Base-by-base conservation (phyloP, 805 yeast species). In the Yarrowia deformans region DNA sequence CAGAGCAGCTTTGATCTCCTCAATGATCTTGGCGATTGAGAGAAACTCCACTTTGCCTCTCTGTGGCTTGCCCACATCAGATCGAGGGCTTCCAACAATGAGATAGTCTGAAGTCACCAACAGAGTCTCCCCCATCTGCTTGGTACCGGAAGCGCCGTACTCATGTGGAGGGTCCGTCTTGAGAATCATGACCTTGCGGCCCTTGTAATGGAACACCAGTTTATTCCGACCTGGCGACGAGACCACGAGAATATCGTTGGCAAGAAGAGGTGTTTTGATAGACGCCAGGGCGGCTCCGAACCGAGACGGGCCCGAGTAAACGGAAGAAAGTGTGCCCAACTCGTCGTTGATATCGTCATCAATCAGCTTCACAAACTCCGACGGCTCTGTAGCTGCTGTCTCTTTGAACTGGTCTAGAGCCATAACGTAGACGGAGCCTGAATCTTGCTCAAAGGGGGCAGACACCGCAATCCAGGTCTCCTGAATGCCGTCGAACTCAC, bases 381-480 rank as follows among this genome's bases (percentile, higher is more conserved):
- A 32, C 3, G 60, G 60, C 14, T 54, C 60, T 3, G 60, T 54
- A 14, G 45, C 60, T 0, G 60, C 34, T 8, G 45, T 39, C 14
- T 54, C 70, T 16, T 49, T 29, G 16, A 67, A 40, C 29, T 69
- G 67, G 9, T 49, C 69, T 16, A 67, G 19, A 10, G 50, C 61
- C 52, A 63, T 63, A 13, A 50, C 60, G 29, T 42, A 42, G 6
- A 50, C 55, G 5, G 67, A 34, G 23, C 55, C 61, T 0, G 40
- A 66, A 8, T 67, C 40, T 10, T 69, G 54, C 69, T 85, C 88
- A 69, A 75, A 79, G 2, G 85, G 85, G 1, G 89, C 82, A 1
- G 87, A 82, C 1, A 87, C 79, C 0, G 88, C 89, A 7, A 86
- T 56, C 13, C 84, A 80, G 0, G 79, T 77, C 35, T 77, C 76